These are phyloP conservation scores for Aspergillus clavatus DNA, from an alignment of 2,329 filamentous ascomycete genomes.

Conservation along the genomic window DNA sequence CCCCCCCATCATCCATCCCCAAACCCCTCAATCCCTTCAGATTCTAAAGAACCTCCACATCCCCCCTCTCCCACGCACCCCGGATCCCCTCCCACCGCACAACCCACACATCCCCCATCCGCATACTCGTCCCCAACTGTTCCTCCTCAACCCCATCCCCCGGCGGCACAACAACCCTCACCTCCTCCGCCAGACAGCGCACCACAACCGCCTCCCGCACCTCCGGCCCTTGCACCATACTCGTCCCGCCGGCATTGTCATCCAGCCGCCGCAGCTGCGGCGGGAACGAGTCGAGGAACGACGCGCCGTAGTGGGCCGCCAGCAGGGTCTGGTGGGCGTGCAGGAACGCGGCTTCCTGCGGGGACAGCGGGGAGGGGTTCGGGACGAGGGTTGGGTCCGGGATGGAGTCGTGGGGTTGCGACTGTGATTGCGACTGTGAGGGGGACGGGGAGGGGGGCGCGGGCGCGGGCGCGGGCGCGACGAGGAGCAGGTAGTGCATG, in stretches of 20 bases:
- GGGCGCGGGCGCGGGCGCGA: conserved; percentile 13
- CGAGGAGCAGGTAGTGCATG: conserved; percentile 46
- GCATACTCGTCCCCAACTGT: conserved; percentile 36
- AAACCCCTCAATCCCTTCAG: neutral
- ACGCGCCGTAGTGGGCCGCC: conserved; percentile 75
- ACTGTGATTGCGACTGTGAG: conserved; percentile 12
- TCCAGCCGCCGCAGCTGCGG: conserved; percentile 74
- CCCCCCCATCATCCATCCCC: neutral
- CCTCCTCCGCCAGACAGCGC: conserved; percentile 50
- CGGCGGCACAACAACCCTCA: conserved; percentile 38
- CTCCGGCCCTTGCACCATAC: conserved; percentile 89
- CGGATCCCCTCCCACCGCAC: conserved; percentile 72
- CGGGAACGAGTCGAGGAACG: conserved; percentile 81
- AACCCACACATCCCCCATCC: conserved; percentile 62
- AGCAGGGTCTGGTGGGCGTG: conserved; percentile 79
- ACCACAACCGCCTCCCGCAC: conserved; percentile 79
- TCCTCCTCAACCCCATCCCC: conserved; percentile 27
- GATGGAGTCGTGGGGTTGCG: conserved; percentile 28
- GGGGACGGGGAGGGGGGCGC: conserved; percentile 14
- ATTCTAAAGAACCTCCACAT: conserved; percentile 41
- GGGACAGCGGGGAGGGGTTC: conserved; percentile 61
- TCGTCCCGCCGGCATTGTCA: conserved; percentile 81
- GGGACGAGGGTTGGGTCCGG: conserved; percentile 28
- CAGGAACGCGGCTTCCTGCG: conserved; percentile 75
- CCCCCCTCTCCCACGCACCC: conserved; percentile 40